Evolutionary conservation across 192 early-diverging fungal genomes (phyloP).

Genomic region (Glomus cerebriforme): DNA sequence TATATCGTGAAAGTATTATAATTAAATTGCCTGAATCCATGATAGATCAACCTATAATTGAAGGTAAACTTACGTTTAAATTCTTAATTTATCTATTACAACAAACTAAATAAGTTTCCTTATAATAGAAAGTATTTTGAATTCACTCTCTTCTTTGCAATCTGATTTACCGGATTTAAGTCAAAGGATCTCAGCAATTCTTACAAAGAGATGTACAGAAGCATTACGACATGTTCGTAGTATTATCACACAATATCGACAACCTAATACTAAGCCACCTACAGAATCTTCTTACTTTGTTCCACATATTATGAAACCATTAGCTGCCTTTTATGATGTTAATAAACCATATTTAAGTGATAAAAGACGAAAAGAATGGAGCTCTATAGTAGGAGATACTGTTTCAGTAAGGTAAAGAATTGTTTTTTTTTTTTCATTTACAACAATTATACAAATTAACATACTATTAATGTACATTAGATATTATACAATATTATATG

Average conservation of each 20-base stretch:
- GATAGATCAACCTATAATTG: slow-evolving; percentile 44
- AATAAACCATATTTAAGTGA: slow-evolving; percentile 38
- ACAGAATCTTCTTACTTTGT: slow-evolving; percentile 55
- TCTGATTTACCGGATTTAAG: slow-evolving; percentile 44
- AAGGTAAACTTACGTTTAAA: slow-evolving; percentile 41
- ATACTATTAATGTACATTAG: slow-evolving; percentile 21
- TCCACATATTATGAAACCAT: slow-evolving; percentile 49
- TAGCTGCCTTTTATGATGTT: slow-evolving; percentile 34
- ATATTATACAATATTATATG: slow-evolving; percentile 40
- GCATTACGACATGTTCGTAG: slow-evolving; percentile 40
- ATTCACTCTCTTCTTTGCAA: slow-evolving; percentile 16
- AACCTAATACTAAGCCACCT: slow-evolving; percentile 48
- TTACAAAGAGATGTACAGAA: slow-evolving; percentile 54
- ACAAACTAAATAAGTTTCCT: background rate
- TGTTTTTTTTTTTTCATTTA: background rate
- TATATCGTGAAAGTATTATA: slow-evolving; percentile 41
- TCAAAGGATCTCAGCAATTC: slow-evolving; percentile 39
- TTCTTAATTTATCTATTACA: slow-evolving; percentile 1
- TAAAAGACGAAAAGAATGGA: slow-evolving; percentile 33
- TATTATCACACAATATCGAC: slow-evolving; percentile 44
- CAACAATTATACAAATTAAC: background rate
- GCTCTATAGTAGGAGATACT: slow-evolving; percentile 39
- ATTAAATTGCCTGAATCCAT: slow-evolving; percentile 48
- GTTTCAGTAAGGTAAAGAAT: slow-evolving; percentile 47
- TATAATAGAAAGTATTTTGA: slow-evolving; percentile 32